Evolutionary conservation across 2,329 filamentous ascomycete genomes (phyloP).

Genomic region (Aspergillus transmontanensis): DNA sequence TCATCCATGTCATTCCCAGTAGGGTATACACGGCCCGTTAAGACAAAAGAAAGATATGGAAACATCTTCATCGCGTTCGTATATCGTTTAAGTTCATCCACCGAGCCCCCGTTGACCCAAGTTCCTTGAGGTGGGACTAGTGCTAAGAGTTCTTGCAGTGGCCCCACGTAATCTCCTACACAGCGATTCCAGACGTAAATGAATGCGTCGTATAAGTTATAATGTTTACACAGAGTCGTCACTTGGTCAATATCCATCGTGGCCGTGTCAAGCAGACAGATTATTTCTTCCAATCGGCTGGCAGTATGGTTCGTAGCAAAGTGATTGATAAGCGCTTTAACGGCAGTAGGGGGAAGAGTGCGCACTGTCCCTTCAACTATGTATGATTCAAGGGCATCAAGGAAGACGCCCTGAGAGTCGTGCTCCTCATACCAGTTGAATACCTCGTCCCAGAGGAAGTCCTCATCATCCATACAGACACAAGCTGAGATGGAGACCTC

Average conservation of each 20-base stretch:
- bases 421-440: constrained; percentile 88
- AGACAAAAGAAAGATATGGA: constrained; percentile 86
- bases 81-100: constrained; percentile 59
- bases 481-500: constrained; percentile 84
- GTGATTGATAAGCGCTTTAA: constrained; percentile 83
- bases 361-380: constrained; percentile 78
- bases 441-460: constrained; percentile 88
- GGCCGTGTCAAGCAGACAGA: constrained; percentile 86
- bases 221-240: constrained; percentile 84
- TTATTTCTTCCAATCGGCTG: constrained; percentile 83
- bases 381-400: constrained; percentile 85
- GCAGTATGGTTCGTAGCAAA: constrained; percentile 77
- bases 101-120: constrained; percentile 46
- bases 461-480: constrained; percentile 72
- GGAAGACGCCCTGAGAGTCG: constrained; percentile 72
- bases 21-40: constrained; percentile 90
- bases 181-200: constrained; percentile 97
- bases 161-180: constrained; percentile 84
- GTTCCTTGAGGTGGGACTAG: constrained; percentile 33
- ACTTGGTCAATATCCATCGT: constrained; percentile 95
- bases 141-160: constrained; percentile 77
- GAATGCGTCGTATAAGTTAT: constrained; percentile 90
- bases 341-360: constrained; percentile 74
- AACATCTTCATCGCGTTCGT: constrained; percentile 84
- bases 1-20: constrained; percentile 76